These are phyloP conservation scores for Pelargonium myrrhifolium DNA, from an alignment of 441 rosid genomes.

Conservation along the genomic window DNA sequence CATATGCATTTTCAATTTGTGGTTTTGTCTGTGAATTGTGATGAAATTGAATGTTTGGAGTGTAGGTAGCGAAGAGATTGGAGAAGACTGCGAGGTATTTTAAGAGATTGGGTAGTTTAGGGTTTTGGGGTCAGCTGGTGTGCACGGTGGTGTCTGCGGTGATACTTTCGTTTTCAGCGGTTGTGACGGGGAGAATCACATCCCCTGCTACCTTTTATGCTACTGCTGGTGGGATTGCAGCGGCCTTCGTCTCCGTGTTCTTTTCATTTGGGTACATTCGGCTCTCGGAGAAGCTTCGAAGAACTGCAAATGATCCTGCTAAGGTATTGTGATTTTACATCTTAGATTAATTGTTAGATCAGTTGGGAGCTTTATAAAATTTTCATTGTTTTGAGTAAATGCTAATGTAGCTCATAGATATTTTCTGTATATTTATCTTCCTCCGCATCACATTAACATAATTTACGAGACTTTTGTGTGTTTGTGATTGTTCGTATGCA, in stretches of 20 bases:
- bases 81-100: slow-evolving; percentile 82
- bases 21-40: slow-evolving; percentile 3
- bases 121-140: slow-evolving; percentile 94
- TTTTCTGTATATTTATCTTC: background rate
- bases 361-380: background rate
- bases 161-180: slow-evolving; percentile 74
- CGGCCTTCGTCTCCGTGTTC: slow-evolving; percentile 77
- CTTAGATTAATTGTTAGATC: background rate
- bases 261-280: slow-evolving; percentile 94
- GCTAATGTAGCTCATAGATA: background rate
- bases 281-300: slow-evolving; percentile 73
- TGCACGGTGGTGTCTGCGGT: slow-evolving; percentile 80
- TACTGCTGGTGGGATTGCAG: slow-evolving; percentile 80
- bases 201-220: slow-evolving; percentile 84
- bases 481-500: no score
- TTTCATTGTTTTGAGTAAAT: background rate
- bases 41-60: slow-evolving; percentile 8
- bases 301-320: slow-evolving; percentile 70
- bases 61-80: slow-evolving; percentile 83
- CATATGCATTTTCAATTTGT: background rate
- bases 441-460: background rate
- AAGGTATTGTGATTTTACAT: slow-evolving; percentile 44
- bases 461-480: no score
- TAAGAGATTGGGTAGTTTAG: slow-evolving; percentile 77
- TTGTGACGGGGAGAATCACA: slow-evolving; percentile 62